Base-by-base conservation (phyloP, 176 grass and related monocot species). In the Oryza glaberrima region DNA sequence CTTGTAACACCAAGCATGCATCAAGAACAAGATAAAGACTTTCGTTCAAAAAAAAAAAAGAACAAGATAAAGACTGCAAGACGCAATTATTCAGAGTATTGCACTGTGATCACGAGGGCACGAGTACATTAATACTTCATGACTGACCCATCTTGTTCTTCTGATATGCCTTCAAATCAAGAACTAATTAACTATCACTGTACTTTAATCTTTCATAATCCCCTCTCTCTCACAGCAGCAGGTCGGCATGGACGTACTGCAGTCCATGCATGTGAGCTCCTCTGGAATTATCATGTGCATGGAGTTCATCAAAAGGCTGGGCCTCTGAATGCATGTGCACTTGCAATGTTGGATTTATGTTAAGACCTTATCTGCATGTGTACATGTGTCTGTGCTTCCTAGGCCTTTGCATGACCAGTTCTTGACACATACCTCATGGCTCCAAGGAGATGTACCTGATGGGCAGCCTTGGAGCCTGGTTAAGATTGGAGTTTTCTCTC, bases 291-390 rank as follows among this genome's bases (percentile, higher is more conserved):
- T 77, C 86, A 88, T 88, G 81, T 89, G 82, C 49, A 65, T 32
- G 63, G 66, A 67, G 51, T 41, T 63, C 11, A 44, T 44, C 43
- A 44, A 44, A 81, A 81, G 43, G 54, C 43, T 52, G 78, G 65
- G 32, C 43, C 79, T 38, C 16, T 25, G 78, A 83, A 90, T 90
- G 88, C 88, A 90, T 90, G 88, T 85, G 88, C 51, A 28, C 41
- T 51, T 35, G 86, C 81, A 88, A 88, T 88, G 86, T 78, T 78
- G 67, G 47, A 67, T 73, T 65, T 68, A 60, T 41, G 80, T 54
- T 60, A 61, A 41, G 30, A 34, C 25, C 25, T 64, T 28, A n/a
- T 5, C 15, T 41, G 30, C 80, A 83, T 34, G 65, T 82, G 72
- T 82, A 6, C 72, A 54, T 76, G 20, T 81, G 65, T 69, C 65